phyloP scores from a whole-genome alignment of 768 basidiomycete genomes.

The Russula brevipes region DNA sequence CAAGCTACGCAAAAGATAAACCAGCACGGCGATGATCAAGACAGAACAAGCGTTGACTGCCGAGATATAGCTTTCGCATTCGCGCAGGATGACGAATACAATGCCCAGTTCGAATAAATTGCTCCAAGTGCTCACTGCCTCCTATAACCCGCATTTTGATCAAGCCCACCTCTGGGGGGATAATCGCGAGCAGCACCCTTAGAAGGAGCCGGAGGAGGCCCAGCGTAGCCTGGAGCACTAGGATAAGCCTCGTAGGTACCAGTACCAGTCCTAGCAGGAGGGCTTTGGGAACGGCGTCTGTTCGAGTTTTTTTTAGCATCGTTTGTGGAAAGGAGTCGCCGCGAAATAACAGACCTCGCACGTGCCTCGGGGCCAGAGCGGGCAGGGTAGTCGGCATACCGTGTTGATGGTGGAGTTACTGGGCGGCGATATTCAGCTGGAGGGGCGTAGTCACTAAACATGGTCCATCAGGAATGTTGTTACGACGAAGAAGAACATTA shows the following conservation, averaged over 20 bases:
- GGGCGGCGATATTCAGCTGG: conserved; percentile 27
- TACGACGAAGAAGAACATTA: background rate
- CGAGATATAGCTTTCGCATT: conserved; percentile 19
- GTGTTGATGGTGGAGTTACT: conserved; percentile 27
- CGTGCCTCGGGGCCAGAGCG: conserved; percentile 24
- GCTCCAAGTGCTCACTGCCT: conserved; percentile 21
- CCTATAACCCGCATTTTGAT: conserved; percentile 23
- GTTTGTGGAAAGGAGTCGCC: background rate
- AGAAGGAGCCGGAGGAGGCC: conserved; percentile 24
- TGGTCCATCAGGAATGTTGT: background rate
- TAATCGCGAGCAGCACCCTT: conserved; percentile 26
- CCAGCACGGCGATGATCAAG: conserved; percentile 23
- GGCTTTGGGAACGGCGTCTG: conserved; percentile 28
- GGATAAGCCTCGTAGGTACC: conserved; percentile 26
- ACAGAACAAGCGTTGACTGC: conserved; percentile 23
- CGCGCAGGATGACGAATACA: conserved; percentile 10
- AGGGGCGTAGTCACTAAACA: conserved; percentile 24
- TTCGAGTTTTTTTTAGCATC: background rate
- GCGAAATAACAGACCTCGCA: conserved; percentile 20
- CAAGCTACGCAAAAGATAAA: conserved; percentile 26
- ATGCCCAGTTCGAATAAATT: conserved; percentile 9
- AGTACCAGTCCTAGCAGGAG: conserved; percentile 24
- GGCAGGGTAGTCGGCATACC: conserved; percentile 28
- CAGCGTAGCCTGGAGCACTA: conserved; percentile 22
- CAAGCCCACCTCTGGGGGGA: conserved; percentile 25